Conservation (phyloP, 1,139 yeast species). For the Suhomyces guaymorum region DNA sequence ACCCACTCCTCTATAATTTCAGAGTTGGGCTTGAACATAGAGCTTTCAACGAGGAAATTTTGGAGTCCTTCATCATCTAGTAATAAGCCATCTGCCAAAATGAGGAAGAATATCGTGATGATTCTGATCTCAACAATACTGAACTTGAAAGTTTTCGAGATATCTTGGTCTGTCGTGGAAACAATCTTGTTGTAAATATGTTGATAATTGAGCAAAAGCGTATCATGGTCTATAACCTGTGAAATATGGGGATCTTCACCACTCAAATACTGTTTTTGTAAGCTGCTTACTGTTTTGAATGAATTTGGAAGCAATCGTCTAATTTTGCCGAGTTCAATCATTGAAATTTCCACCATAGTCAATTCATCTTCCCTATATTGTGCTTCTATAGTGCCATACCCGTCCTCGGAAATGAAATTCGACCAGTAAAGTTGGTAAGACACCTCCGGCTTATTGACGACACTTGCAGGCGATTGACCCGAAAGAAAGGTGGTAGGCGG, state of each 20-base stretch:
- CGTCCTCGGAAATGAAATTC: constrained; percentile 3
- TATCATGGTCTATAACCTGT: constrained; percentile 9
- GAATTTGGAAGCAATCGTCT: constrained; percentile 13
- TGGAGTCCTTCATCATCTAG: constrained; percentile 14
- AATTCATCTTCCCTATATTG: constrained; percentile 10
- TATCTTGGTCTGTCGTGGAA: constrained; percentile 11
- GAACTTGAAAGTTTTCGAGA: constrained; percentile 10
- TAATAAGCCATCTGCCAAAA: constrained; percentile 27
- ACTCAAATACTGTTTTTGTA: constrained; percentile 10
- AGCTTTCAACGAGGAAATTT: constrained; percentile 13
- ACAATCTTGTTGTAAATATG: constrained; percentile 11
- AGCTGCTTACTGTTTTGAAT: constrained; percentile 9
- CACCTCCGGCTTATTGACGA: neutral
- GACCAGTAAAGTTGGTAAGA: too few relatives aligned
- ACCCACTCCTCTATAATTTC: constrained; percentile 27
- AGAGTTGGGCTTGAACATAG: constrained; percentile 12
- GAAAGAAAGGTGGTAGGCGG: constrained; percentile 1
- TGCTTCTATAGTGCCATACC: constrained; percentile 2
- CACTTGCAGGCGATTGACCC: neutral
- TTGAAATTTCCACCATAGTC: constrained; percentile 11
- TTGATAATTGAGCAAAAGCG: constrained; percentile 7
- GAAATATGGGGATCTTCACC: constrained; percentile 12
- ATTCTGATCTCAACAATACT: constrained; percentile 15
- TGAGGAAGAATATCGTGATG: constrained; percentile 20
- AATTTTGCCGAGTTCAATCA: constrained; percentile 15